Base-by-base conservation (phyloP, 805 yeast species). In the Metschnikowia vanudenii region DNA sequence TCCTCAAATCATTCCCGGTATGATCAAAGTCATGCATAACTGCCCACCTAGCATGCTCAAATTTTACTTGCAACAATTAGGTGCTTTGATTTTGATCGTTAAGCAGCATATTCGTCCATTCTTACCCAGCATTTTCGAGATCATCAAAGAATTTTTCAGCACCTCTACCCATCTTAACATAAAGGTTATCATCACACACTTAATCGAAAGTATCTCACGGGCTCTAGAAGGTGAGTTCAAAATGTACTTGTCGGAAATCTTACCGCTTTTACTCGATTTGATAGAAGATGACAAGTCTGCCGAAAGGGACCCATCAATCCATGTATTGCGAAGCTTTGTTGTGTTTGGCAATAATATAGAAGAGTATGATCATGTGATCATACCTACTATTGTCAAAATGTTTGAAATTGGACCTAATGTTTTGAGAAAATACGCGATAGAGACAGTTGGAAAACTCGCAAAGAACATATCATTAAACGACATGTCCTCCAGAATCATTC, bases 221-320 rank as follows among this genome's bases (percentile, higher is more conserved):
- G 90, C 97, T 0, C 70, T 94, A 41, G 96, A 89, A 47, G 95
- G 96, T 7, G 99, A 94, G 60, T 94, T 94, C 70, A 94, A 89
- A 56, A 75, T 84, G 63, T 84, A 85, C 60, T 71, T 94, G 49
- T 87, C 96, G 1, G 81, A 81, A 20, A 80, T 94, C 1, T 73
- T 94, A 35, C 88, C 94, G 0, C 69, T 88, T 35, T 74, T 94
- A 59, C 69, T 94, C 37, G 83, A 84, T 40, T 85, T 88, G 4
- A 71, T 94, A 41, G 95, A 88, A 44, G 80, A 80, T 43, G 94
- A 85, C 49, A 81, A 77, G 47, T 76, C 88, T 0, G 74, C 75
- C 1, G 80, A 81, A 29, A 71, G 79, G 30, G 75, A 77, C 30
- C 81, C 87, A 0, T 78, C 92, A 0, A 67, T 84, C 24, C 83